phyloP scores from a whole-genome alignment of 2,329 filamentous ascomycete species.

The Pseudogymnoascus verrucosus region DNA sequence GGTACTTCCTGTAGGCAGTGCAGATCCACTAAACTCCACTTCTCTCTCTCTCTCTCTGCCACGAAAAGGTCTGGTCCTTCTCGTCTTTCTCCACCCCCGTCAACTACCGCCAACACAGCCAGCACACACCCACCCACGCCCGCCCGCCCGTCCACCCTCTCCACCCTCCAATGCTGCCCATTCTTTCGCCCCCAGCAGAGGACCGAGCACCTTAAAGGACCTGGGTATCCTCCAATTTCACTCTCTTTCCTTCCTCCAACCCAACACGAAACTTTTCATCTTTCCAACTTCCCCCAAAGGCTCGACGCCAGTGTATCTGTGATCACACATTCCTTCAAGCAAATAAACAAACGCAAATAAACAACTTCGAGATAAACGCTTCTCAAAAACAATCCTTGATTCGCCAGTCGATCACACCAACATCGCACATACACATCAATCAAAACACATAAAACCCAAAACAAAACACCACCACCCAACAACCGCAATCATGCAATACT shows the following conservation, averaged over 20 bases:
- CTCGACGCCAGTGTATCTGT: constrained; percentile 8
- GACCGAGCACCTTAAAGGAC: neutral
- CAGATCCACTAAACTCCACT: neutral
- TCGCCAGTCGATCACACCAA: neutral
- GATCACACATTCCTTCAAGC: neutral
- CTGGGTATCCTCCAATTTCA: neutral
- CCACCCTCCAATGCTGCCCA: neutral
- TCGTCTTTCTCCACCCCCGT: neutral
- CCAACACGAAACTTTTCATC: neutral
- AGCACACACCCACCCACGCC: too few species aligned
- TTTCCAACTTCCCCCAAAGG: neutral
- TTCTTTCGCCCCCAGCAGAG: neutral
- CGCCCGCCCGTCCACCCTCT: too few species aligned
- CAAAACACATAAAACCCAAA: neutral
- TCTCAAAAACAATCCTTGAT: constrained; percentile 7
- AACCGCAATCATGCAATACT: constrained; percentile 29
- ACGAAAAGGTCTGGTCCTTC: neutral
- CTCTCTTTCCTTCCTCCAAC: neutral
- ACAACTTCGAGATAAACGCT: constrained; percentile 2
- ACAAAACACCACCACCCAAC: neutral
- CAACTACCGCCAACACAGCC: neutral
- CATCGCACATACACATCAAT: neutral
- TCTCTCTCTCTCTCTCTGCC: neutral
- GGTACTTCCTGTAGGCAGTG: neutral
- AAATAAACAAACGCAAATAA: neutral